Percentiles rank a stretch among this genome's conserved stretches.
Conservation (phyloP, 2,329 filamentous ascomycete species). For the Colletotrichum sp. region DNA sequence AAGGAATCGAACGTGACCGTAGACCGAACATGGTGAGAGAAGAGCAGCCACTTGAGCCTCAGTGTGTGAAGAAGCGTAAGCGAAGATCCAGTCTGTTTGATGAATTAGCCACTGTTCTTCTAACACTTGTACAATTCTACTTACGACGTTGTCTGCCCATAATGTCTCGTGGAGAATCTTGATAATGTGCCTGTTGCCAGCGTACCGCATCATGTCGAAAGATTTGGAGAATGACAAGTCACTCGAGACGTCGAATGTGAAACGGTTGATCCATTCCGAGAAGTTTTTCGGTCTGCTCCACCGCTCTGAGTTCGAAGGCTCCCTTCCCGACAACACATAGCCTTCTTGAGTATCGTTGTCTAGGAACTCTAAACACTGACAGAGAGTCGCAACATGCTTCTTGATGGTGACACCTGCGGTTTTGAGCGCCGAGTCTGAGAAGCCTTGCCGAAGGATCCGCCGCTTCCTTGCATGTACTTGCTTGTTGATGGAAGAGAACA, state of each 20-base stretch:
- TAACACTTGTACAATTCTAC: not conserved
- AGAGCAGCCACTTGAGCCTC: not conserved
- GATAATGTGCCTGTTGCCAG: not conserved
- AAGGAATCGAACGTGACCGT: not conserved
- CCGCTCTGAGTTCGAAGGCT: not conserved
- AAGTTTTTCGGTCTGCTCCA: constrained; percentile 6
- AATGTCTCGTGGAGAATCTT: constrained; percentile 3
- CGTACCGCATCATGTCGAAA: not conserved
- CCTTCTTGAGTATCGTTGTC: not conserved
- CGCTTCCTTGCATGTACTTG: constrained; percentile 4
- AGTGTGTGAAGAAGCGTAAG: not conserved
- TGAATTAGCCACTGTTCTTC: not conserved
- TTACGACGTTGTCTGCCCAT: constrained; percentile 2
- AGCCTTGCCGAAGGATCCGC: not conserved
- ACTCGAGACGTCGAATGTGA: constrained; percentile 7
- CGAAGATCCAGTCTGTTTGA: not conserved
- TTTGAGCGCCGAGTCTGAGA: constrained; percentile 1
- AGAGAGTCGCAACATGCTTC: not conserved
- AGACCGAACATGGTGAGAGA: not conserved
- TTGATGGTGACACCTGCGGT: not conserved
- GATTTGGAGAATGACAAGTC: constrained; percentile 1
- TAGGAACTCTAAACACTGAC: constrained; percentile 4
- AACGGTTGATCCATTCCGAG: constrained; percentile 3
- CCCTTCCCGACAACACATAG: not conserved
- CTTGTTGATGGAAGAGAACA: constrained; percentile 5